Base-by-base conservation (phyloP, 108 stramenopile species). In the Skeletonema costatum region DNA sequence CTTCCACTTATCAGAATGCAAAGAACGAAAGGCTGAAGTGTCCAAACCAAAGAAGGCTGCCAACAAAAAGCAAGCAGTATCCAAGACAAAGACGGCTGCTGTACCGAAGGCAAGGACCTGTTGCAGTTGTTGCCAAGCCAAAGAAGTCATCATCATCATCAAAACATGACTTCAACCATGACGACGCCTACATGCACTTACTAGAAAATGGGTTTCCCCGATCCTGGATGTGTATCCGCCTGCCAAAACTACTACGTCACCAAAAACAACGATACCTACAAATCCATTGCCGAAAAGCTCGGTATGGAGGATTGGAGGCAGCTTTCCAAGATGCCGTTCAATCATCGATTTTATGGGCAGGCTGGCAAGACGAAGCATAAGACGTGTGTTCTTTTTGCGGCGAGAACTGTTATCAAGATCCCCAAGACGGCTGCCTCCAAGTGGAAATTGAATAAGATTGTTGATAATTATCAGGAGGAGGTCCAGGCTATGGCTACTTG, bases 381-480 rank as follows among this genome's bases (percentile, higher is more conserved):
- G 25, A 25, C 25, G 25, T 25, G 25, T 25, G 11, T 35, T 71
- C 0, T 64, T 9, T 71, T 77, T 19, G 64, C 71, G 58, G 11
- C 29, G 32, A 60, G 60, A 10, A 77, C 76, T 42, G 62, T 77
- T 3, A 17, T 77, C n/a, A 42, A 64, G 62, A 71, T 77, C 35
- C 76, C 76, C 1, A 62, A 33, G 70, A 46, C 36, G 13, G 56
- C 30, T 9, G 62, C 62, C 32, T 71, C 61, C 4, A 39, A 71
- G 19, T 78, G 77, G 71, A 78, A 73, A 32, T 17, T 72, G 71
- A 48, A 56, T 38, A 73, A 78, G 35, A 29, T 73, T 44, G 35
- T 66, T 10, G 71, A 78, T 56, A 73, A 73, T 42, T 14, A 31
- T 19, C 21, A 25, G 2, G 77, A 72, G 39, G 74, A 75, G n/a